A percentile compares a stretch with the other conserved stretches of the same genome.
Conservation (phyloP, 257 asterid species). For the Perilla frutescens region DNA sequence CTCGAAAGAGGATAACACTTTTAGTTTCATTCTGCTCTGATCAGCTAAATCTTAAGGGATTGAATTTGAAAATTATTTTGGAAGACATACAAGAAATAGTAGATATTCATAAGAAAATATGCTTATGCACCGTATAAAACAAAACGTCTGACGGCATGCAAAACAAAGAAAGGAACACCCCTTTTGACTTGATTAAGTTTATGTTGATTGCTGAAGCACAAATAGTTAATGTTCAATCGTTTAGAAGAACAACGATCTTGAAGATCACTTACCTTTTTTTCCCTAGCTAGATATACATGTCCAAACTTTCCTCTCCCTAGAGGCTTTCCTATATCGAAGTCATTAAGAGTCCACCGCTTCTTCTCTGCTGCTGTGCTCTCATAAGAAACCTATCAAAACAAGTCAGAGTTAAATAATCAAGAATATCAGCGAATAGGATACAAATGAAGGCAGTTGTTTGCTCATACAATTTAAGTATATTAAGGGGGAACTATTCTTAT, state of each 20-base stretch:
- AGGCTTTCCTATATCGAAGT: slow-evolving; percentile 90
- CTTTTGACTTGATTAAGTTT: no score
- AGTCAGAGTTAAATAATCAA: not conserved
- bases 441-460: not conserved
- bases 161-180: no score
- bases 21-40: not conserved
- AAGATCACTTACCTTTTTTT: slow-evolving; percentile 80
- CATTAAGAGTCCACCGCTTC: slow-evolving; percentile 76
- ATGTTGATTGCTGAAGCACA: no score
- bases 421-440: not conserved
- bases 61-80: no score
- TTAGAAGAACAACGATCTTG: no score
- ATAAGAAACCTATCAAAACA: slow-evolving; percentile 49
- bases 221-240: no score
- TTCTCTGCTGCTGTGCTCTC: slow-evolving; percentile 63
- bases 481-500: not conserved
- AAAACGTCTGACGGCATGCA: no score
- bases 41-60: no score
- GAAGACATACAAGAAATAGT: no score
- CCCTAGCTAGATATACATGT: slow-evolving; percentile 86
- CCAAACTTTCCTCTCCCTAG: slow-evolving; percentile 96
- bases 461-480: not conserved
- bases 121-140: no score
- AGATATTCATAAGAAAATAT: no score
- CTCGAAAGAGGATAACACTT: slow-evolving; percentile 1